These are phyloP conservation scores for Aspergillus flavus DNA, from an alignment of 2,329 filamentous ascomycete genomes.

Conservation along the genomic window DNA sequence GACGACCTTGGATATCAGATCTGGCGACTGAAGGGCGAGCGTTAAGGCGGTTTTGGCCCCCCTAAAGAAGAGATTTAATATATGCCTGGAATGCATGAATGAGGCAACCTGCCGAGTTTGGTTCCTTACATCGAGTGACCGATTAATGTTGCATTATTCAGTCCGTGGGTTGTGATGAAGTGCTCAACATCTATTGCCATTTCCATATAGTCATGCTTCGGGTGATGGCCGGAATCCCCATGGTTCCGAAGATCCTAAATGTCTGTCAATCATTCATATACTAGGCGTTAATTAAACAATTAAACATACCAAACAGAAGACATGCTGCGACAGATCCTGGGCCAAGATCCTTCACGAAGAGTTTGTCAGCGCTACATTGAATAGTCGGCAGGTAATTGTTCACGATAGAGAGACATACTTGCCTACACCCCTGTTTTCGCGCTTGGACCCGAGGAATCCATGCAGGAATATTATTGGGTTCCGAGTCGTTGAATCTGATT, in stretches of 20 bases:
- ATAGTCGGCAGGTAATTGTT: background rate
- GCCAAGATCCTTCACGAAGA: slow-evolving; percentile 16
- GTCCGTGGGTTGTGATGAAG: slow-evolving; percentile 21
- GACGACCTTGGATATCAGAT: slow-evolving; percentile 22
- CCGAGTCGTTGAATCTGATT: background rate
- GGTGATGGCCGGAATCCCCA: slow-evolving; percentile 76
- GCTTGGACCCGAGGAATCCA: slow-evolving; percentile 85
- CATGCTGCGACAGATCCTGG: slow-evolving; percentile 9
- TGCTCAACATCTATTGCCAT: slow-evolving; percentile 27
- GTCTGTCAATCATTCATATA: background rate
- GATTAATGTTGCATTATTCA: slow-evolving; percentile 13
- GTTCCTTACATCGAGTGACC: slow-evolving; percentile 13
- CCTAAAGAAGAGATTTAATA: background rate
- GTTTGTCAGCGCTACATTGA: background rate
- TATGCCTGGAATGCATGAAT: background rate
- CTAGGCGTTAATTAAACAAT: background rate
- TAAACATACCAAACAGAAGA: slow-evolving; percentile 5
- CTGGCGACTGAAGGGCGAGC: slow-evolving; percentile 23
- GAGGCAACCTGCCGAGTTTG: background rate
- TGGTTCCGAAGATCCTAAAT: slow-evolving; percentile 83
- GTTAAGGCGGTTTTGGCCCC: slow-evolving; percentile 25
- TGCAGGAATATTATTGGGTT: slow-evolving; percentile 79
- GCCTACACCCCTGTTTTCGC: slow-evolving; percentile 89
- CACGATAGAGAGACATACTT: slow-evolving; percentile 61
- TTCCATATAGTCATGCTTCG: slow-evolving; percentile 24